phyloP scores from a whole-genome alignment of 768 basidiomycete species.

The Tricholoma sp. region DNA sequence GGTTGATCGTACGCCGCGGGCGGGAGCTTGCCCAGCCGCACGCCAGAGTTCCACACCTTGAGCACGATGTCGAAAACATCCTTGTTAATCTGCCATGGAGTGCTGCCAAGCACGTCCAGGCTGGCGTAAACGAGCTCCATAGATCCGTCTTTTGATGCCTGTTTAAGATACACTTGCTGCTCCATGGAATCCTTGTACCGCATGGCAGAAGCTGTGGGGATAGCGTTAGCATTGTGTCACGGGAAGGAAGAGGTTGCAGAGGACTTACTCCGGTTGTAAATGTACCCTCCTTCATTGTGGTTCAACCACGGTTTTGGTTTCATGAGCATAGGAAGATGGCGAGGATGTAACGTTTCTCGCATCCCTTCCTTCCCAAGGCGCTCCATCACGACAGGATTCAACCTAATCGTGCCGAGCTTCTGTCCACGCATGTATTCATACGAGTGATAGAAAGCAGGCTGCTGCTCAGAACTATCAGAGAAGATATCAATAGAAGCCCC shows the following conservation, averaged over 20 bases:
- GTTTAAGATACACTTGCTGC: constrained; percentile 71
- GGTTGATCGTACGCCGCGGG: constrained; percentile 59
- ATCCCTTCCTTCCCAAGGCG: constrained; percentile 73
- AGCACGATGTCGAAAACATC: constrained; percentile 71
- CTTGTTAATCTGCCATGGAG: constrained; percentile 87
- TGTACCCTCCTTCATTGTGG: constrained; percentile 76
- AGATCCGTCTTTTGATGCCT: constrained; percentile 68
- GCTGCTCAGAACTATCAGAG: constrained; percentile 56
- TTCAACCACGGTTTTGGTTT: constrained; percentile 85
- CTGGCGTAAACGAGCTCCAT: constrained; percentile 85
- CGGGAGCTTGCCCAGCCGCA: constrained; percentile 80
- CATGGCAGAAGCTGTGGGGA: constrained; percentile 62
- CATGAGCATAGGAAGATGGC: constrained; percentile 93
- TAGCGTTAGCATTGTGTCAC: constrained; percentile 3
- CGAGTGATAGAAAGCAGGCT: constrained; percentile 87
- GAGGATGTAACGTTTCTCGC: constrained; percentile 75
- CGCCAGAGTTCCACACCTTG: constrained; percentile 83
- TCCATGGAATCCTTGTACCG: constrained; percentile 89
- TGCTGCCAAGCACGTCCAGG: constrained; percentile 84
- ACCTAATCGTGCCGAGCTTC: constrained; percentile 86
- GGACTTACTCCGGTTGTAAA: constrained; percentile 66
- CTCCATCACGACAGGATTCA: constrained; percentile 77
- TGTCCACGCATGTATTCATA: constrained; percentile 94
- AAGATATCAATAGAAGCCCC: constrained; percentile 4
- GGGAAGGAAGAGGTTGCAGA: background rate